Conservation (phyloP, 352 stramenopile genomes). For the Labyrinthula sp. region DNA sequence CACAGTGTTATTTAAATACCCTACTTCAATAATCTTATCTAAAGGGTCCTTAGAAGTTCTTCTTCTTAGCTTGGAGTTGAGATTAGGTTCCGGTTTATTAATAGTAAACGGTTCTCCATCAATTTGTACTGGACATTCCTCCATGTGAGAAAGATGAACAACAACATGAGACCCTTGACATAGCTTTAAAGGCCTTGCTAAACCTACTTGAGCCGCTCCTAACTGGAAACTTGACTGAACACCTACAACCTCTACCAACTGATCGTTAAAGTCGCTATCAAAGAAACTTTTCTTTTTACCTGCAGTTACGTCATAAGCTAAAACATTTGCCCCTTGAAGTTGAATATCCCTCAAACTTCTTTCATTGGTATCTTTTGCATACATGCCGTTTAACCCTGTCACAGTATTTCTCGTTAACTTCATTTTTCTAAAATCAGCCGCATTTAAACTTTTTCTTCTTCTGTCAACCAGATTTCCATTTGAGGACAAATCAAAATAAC, state of each 20-base stretch:
- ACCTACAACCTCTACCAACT: conserved; percentile 12
- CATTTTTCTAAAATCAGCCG: too few relatives aligned
- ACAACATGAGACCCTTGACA: conserved; percentile 8
- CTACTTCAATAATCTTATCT: too few relatives aligned
- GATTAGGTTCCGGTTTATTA: too few relatives aligned
- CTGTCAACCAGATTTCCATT: background rate
- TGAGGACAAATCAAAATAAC: background rate
- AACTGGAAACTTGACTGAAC: conserved; percentile 26
- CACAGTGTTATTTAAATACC: too few relatives aligned
- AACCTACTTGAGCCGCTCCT: conserved; percentile 20
- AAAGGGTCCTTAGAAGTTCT: too few relatives aligned
- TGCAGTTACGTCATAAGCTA: too few relatives aligned
- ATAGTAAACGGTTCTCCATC: conserved; percentile 28
- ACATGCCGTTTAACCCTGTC: too few relatives aligned
- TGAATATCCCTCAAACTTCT: too few relatives aligned
- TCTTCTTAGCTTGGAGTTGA: too few relatives aligned
- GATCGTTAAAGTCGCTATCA: background rate
- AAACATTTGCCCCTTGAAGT: too few relatives aligned
- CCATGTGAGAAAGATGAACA: conserved; percentile 8
- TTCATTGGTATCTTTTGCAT: too few relatives aligned
- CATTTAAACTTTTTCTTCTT: background rate
- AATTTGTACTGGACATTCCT: conserved; percentile 11
- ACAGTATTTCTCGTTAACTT: too few relatives aligned
- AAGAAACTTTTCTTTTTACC: conserved; percentile 2
- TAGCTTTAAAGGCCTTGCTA: conserved; percentile 6